Evolutionary conservation across 2,329 filamentous ascomycete species (phyloP).

Genomic region (Diaporthe eres): DNA sequence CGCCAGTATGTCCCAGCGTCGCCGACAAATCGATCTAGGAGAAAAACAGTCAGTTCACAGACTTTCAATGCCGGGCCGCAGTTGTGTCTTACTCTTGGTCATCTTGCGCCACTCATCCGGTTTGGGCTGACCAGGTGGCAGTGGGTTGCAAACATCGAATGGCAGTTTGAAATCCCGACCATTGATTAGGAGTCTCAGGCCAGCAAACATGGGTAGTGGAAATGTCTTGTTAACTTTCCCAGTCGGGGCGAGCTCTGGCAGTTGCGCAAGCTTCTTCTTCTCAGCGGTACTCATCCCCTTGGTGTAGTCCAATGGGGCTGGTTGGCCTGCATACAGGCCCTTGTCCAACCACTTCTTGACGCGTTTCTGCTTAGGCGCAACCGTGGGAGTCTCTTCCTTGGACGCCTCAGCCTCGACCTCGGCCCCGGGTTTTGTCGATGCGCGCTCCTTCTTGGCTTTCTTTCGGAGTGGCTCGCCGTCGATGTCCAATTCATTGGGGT

Average conservation of each 20-base stretch:
- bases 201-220: slow-evolving; percentile 84
- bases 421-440: slow-evolving; percentile 22
- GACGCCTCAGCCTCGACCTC: slow-evolving; percentile 37
- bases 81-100: slow-evolving; percentile 80
- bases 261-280: slow-evolving; percentile 64
- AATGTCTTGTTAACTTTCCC: slow-evolving; percentile 70
- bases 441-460: slow-evolving; percentile 49
- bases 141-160: slow-evolving; percentile 89
- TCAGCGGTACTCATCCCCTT: slow-evolving; percentile 65
- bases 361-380: slow-evolving; percentile 58
- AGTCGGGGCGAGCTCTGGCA: slow-evolving; percentile 62
- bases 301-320: slow-evolving; percentile 62
- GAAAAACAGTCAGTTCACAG: slow-evolving; percentile 41
- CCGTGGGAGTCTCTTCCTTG: slow-evolving; percentile 51
- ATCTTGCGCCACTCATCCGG: slow-evolving; percentile 94
- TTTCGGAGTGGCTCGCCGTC: slow-evolving; percentile 56
- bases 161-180: slow-evolving; percentile 90
- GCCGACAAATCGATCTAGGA: slow-evolving; percentile 87
- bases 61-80: slow-evolving; percentile 15
- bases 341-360: slow-evolving; percentile 84
- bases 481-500: slow-evolving; percentile 54
- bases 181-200: slow-evolving; percentile 77
- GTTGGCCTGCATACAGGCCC: slow-evolving; percentile 90
- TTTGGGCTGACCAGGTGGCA: slow-evolving; percentile 88
- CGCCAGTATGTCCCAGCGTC: slow-evolving; percentile 87